Base-by-base conservation (phyloP, 257 asterid genomes). In the Solanum clarkiae region DNA sequence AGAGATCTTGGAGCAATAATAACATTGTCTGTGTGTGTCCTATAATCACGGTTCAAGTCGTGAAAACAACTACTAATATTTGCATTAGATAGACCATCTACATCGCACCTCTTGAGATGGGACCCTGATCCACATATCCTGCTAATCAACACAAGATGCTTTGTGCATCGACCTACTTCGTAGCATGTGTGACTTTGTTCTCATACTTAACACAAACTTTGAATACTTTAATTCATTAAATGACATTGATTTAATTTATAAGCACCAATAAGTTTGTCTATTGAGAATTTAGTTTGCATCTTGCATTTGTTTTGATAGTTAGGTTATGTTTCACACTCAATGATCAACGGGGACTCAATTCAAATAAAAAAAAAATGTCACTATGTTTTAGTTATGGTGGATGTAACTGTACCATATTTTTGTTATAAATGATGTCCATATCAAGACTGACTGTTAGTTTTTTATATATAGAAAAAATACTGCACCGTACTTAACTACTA, bases 71-170 rank as follows among this genome's bases (percentile, higher is more conserved):
- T 0, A 62, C 2, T 22, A 60, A 22, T 62, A 8, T 11, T 0
- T 62, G 17, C 0, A 5, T 62, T 11, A 0, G 40, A 3, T n/a
- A 60, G 7, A 60, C 0, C 0, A 13, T 22, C 32, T n/a, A 60
- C 8, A 1, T 60, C 1, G 22, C 8, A 60, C 2, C 3, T 7
- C 0, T 11, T 60, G 22, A 10, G 12, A 60, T 10, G 11, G 0
- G 4, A 1, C 1, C 4, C 0, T 22, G 42, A 36, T 4, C 16
- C 24, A 4, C 11, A 59, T 10, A 60, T 60, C 11, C 0, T 5
- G 18, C 2, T 22, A 62, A 36, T 36, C 6, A 36, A 22, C 9
- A 11, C 17, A 0, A 22, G 11, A 62, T 4, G 0, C 16, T 60
- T 60, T 60, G 12, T 22, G 15, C 32, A 22, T 22, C 32, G 0